Conservation (phyloP, 768 basidiomycete genomes). For the Boletus tomentosulus region DNA sequence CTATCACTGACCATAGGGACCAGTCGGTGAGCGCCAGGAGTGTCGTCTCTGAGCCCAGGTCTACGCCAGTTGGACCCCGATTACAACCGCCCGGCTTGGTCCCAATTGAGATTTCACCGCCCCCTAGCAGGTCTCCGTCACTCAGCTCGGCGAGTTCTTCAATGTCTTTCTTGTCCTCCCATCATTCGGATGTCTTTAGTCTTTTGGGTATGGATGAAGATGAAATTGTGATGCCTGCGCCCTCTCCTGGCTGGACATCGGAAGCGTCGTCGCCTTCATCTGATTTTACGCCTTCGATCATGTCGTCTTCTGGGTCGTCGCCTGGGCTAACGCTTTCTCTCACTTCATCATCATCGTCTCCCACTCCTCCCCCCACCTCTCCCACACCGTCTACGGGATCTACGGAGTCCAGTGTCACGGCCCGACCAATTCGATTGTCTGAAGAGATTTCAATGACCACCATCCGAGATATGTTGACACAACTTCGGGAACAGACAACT, state of each 20-base stretch:
- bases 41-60: slow-evolving; percentile 32
- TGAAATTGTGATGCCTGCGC: slow-evolving; percentile 18
- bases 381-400: slow-evolving; percentile 32
- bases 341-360: slow-evolving; percentile 33
- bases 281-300: slow-evolving; percentile 30
- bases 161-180: slow-evolving; percentile 50
- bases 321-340: slow-evolving; percentile 37
- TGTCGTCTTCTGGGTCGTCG: slow-evolving; percentile 32
- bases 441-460: slow-evolving; percentile 37
- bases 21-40: slow-evolving; percentile 45
- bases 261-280: slow-evolving; percentile 26
- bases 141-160: slow-evolving; percentile 34
- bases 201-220: slow-evolving; percentile 37
- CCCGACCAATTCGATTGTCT: slow-evolving; percentile 21
- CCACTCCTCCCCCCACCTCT: slow-evolving; percentile 34
- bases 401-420: slow-evolving; percentile 34
- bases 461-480: slow-evolving; percentile 51
- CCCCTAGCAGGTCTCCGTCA: slow-evolving; percentile 39
- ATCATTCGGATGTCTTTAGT: slow-evolving; percentile 70
- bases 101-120: slow-evolving; percentile 41
- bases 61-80: slow-evolving; percentile 25
- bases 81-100: slow-evolving; percentile 18
- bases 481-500: slow-evolving; percentile 54
- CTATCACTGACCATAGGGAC: slow-evolving; percentile 40
- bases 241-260: slow-evolving; percentile 37